Evolutionary conservation across 2,329 filamentous ascomycete genomes (phyloP), one percentile per base, ranked within the genome.

Genomic region (Diplodia seriata): DNA sequence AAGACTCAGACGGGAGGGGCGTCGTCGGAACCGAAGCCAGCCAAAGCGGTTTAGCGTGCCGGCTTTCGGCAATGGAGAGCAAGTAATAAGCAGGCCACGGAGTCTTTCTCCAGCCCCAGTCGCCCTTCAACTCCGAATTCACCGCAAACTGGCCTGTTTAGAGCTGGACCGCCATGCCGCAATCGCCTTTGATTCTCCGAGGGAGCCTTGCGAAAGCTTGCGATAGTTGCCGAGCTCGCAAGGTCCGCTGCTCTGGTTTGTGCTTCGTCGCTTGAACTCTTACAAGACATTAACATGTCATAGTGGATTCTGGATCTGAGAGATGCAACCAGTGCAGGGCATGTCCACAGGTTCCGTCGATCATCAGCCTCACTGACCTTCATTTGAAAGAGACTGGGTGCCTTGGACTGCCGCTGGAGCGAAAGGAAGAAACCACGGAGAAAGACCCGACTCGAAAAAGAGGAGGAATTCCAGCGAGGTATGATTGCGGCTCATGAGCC

Each of bases 271-370:
- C 31, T 33, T 55, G 51, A 20, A 26, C 53, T 1, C 43, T 3
- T 0, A 38, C 8, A 23, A 12, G 8, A 2, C 15, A 20, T 36
- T 55, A 6, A 55, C 15, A 5, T 9, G n/a, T 14, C 14, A 12
- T 11, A 55, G 53, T 55, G 53, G 53, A 55, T 20, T 3, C 18
- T 3, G 53, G 31, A 6, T 55, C 31, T 36, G 31, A n/a, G 53
- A 38, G 14, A 29, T 55, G 53, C 29, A 55, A 55, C 38, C 18
- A 20, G 6, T 55, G 53, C n/a, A 55, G 53, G 53, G 53, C n/a
- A 55, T 12, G 29, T n/a, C 9, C 53, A 11, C n/a, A 12, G 6
- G 3, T 14, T 2, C 26, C 53, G 7, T 18, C 11, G 18, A n/a
- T 33, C n/a, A 14, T 8, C 18, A 14, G 0, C n/a, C 29, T 12